These are phyloP conservation scores for Mycena haematopus DNA, from an alignment of 768 basidiomycete species.

Conservation along the genomic window DNA sequence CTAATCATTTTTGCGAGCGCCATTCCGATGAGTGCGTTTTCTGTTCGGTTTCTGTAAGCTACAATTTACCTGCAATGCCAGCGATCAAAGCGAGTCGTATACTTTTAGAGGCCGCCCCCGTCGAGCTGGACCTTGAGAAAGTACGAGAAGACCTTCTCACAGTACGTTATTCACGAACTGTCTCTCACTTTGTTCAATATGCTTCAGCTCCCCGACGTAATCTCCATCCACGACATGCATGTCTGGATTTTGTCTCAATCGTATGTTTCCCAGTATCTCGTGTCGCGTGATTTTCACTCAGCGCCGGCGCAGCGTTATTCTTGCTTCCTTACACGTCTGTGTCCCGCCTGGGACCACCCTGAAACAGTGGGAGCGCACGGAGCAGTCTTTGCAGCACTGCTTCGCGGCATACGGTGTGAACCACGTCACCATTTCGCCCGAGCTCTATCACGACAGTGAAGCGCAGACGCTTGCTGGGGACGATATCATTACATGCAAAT, in stretches of 20 bases:
- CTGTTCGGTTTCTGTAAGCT: not conserved
- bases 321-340: slow-evolving; percentile 61
- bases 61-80: slow-evolving; percentile 25
- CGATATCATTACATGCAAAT: slow-evolving; percentile 39
- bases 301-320: slow-evolving; percentile 45
- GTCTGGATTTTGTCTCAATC: slow-evolving; percentile 63
- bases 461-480: slow-evolving; percentile 39
- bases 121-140: slow-evolving; percentile 55
- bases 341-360: slow-evolving; percentile 54
- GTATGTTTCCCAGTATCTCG: slow-evolving; percentile 41
- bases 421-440: slow-evolving; percentile 63
- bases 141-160: slow-evolving; percentile 54
- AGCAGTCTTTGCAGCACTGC: slow-evolving; percentile 54
- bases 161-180: slow-evolving; percentile 36
- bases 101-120: slow-evolving; percentile 57
- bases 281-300: not conserved
- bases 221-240: slow-evolving; percentile 58
- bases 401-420: slow-evolving; percentile 58
- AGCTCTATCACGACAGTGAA: slow-evolving; percentile 45
- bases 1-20: slow-evolving; percentile 61
- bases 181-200: not conserved
- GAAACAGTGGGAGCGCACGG: slow-evolving; percentile 57
- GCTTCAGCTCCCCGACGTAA: slow-evolving; percentile 50
- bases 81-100: slow-evolving; percentile 56
- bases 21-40: slow-evolving; percentile 55